phyloP scores from a whole-genome alignment of 495 filamentous ascomycete species.

The Penicillium pancosmium region DNA sequence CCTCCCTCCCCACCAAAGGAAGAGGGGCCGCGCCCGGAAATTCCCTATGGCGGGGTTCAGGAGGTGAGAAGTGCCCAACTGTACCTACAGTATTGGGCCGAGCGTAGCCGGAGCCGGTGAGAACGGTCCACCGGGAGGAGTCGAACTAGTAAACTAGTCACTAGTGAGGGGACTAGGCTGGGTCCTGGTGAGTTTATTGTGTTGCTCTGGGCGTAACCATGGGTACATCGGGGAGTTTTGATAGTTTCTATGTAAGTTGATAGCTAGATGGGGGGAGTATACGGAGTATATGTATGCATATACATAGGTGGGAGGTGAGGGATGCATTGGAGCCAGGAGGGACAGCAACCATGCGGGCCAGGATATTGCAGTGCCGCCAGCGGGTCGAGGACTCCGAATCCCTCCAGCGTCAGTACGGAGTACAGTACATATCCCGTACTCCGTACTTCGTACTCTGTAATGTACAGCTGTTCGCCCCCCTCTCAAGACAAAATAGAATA shows the following conservation, averaged over 20 bases:
- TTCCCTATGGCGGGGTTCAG: conserved; percentile 22
- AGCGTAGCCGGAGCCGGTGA: conserved; percentile 20
- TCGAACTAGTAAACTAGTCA: conserved; percentile 3
- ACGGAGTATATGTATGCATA: background rate
- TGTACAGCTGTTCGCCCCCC: conserved; percentile 6
- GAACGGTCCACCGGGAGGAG: conserved; percentile 9
- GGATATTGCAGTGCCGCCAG: conserved; percentile 3
- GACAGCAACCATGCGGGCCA: background rate
- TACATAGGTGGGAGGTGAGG: background rate
- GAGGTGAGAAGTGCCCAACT: conserved; percentile 3
- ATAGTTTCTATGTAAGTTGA: background rate
- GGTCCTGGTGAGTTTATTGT: conserved; percentile 4
- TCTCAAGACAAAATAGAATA: background rate
- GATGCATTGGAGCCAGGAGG: background rate
- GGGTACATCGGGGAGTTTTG: background rate
- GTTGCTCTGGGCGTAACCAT: conserved; percentile 1
- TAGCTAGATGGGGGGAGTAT: background rate
- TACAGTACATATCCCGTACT: background rate
- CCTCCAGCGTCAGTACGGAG: background rate
- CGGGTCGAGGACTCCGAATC: background rate
- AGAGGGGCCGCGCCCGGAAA: conserved; percentile 17
- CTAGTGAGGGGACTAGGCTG: background rate
- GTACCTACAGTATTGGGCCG: conserved; percentile 16
- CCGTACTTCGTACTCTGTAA: background rate
- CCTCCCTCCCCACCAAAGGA: conserved; percentile 9